Conservation (phyloP, 108 stramenopile species). For the Cylindrotheca fusiformis region DNA sequence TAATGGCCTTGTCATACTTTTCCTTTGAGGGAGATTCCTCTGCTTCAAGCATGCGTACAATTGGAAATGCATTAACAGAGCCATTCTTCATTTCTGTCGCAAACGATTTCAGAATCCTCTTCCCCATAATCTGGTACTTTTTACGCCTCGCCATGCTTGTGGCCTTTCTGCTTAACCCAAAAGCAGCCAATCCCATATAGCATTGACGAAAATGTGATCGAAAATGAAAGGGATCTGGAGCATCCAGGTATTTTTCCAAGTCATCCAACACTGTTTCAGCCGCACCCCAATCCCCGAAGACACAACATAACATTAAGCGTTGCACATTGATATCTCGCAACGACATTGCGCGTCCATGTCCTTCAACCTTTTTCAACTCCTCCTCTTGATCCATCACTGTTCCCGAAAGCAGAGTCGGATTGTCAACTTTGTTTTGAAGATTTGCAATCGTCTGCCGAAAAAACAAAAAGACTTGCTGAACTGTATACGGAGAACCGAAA, state of each 20-base stretch:
- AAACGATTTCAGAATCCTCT: constrained; percentile 20
- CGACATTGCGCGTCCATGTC: constrained; percentile 25
- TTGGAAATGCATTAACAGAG: constrained; percentile 17
- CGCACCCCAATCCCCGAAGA: constrained; percentile 22
- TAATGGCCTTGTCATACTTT: constrained; percentile 29
- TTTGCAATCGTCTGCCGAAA: constrained; percentile 26
- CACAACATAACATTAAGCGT: constrained; percentile 22
- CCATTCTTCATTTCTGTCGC: constrained; percentile 20
- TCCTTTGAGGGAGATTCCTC: constrained; percentile 32
- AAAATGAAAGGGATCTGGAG: constrained; percentile 3
- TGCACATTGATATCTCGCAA: constrained; percentile 24
- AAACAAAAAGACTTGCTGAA: constrained; percentile 14
- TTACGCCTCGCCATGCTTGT: neutral
- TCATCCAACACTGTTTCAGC: constrained; percentile 14
- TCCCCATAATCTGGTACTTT: constrained; percentile 9
- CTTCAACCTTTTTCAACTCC: constrained; percentile 9
- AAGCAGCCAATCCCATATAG: constrained; percentile 15
- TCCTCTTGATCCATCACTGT: constrained; percentile 22
- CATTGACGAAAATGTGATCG: constrained; percentile 10
- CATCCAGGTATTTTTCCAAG: constrained; percentile 11
- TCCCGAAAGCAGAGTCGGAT: constrained; percentile 23
- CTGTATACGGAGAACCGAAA: constrained; percentile 14
- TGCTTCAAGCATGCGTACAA: constrained; percentile 25
- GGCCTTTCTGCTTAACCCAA: neutral
- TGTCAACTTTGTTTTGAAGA: constrained; percentile 7